phyloP scores from a whole-genome alignment of 2,329 filamentous ascomycete species.

The Beauveria caledonica region DNA sequence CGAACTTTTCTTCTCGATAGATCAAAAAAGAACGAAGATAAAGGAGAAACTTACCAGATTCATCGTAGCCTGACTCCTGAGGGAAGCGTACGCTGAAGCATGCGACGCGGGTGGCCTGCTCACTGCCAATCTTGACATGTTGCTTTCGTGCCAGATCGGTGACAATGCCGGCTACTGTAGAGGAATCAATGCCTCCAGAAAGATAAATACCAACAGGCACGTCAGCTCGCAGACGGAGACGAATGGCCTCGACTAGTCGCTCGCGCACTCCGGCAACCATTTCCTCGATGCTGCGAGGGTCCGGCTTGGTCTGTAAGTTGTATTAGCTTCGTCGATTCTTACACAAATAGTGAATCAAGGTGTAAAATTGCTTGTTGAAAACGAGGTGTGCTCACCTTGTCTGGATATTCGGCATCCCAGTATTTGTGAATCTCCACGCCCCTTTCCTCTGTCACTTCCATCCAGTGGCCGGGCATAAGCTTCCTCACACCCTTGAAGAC shows the following conservation, averaged over 20 bases:
- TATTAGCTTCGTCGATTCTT: neutral
- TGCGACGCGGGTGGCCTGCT: neutral
- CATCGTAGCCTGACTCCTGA: neutral
- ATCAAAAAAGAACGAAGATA: neutral
- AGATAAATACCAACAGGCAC: slow-evolving; percentile 51
- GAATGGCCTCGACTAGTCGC: slow-evolving; percentile 41
- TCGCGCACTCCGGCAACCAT: slow-evolving; percentile 42
- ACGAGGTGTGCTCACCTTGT: slow-evolving; percentile 33
- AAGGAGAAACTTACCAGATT: slow-evolving; percentile 2
- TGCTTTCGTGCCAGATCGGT: slow-evolving; percentile 40
- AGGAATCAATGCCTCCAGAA: slow-evolving; percentile 50
- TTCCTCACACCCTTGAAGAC: slow-evolving; percentile 40
- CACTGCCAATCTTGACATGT: slow-evolving; percentile 23
- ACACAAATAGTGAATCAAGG: neutral
- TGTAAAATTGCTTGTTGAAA: neutral
- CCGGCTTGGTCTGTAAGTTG: slow-evolving; percentile 15
- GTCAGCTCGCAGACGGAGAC: slow-evolving; percentile 46
- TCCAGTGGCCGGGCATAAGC: slow-evolving; percentile 36
- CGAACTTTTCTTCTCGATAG: neutral
- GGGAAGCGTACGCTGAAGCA: slow-evolving; percentile 3
- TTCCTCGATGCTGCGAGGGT: slow-evolving; percentile 38
- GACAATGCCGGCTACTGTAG: slow-evolving; percentile 47
- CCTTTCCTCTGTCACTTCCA: slow-evolving; percentile 27
- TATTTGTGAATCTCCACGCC: slow-evolving; percentile 35
- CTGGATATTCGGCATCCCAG: slow-evolving; percentile 44